These are phyloP conservation scores for Geotrichum ghanense DNA, from an alignment of 805 yeast genomes.

Conservation along the genomic window DNA sequence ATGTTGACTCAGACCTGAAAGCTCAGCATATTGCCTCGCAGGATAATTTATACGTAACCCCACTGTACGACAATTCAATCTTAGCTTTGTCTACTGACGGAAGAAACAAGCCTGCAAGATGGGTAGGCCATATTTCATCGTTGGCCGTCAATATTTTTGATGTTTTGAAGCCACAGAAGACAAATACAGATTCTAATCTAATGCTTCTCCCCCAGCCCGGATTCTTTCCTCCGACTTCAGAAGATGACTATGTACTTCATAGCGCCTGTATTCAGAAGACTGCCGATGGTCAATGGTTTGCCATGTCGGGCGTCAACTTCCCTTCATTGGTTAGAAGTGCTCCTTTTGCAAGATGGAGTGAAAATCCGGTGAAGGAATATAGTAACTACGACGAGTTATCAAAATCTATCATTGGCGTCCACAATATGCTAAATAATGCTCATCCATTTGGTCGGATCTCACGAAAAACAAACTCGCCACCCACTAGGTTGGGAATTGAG, in stretches of 20 bases:
- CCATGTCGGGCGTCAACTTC: constrained; percentile 64
- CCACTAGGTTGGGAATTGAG: background rate
- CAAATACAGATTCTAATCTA: constrained; percentile 10
- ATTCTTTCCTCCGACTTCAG: constrained; percentile 7
- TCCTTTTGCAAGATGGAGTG: constrained; percentile 55
- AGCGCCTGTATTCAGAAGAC: constrained; percentile 63
- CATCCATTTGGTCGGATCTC: background rate
- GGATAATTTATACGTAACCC: constrained; percentile 72
- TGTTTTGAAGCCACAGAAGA: constrained; percentile 30
- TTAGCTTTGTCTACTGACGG: constrained; percentile 54
- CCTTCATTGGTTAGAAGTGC: constrained; percentile 78
- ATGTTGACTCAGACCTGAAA: constrained; percentile 52
- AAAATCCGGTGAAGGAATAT: constrained; percentile 9
- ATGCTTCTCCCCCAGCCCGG: constrained; percentile 30
- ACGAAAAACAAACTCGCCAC: background rate
- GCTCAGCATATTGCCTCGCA: constrained; percentile 34
- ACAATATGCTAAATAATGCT: constrained; percentile 2
- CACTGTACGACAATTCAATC: constrained; percentile 70
- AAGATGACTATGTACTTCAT: constrained; percentile 19
- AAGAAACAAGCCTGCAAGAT: constrained; percentile 56
- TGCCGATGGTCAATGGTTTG: constrained; percentile 60
- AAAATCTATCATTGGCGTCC: constrained; percentile 17
- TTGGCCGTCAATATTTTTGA: constrained; percentile 75
- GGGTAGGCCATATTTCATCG: constrained; percentile 68
- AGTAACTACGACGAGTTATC: constrained; percentile 6